A percentile compares a stretch with the other conserved stretches of the same genome.
These are phyloP conservation scores for Eimeria praecox DNA, from an alignment of 169 alveolate genomes.

Conservation along the genomic window DNA sequence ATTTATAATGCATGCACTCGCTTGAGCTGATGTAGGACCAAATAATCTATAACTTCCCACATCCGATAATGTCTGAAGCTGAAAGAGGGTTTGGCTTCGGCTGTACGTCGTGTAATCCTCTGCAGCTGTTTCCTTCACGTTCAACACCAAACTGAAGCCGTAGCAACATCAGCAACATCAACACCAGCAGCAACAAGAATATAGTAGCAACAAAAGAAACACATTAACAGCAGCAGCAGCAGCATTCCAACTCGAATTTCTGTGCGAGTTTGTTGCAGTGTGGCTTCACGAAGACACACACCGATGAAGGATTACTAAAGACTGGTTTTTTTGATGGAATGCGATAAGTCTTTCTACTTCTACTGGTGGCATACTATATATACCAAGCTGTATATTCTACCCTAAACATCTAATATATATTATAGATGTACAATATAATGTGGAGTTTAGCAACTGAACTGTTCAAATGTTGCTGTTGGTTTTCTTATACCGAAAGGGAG, in stretches of 20 bases:
- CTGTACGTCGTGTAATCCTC: conserved; percentile 16
- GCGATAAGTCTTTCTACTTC: too few species aligned
- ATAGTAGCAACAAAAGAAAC: not conserved
- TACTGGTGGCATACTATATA: too few species aligned
- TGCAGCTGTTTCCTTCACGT: not conserved
- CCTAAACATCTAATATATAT: not conserved
- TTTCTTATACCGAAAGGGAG: too few species aligned
- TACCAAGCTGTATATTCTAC: too few species aligned
- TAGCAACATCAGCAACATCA: not conserved
- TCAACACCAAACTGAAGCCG: not conserved
- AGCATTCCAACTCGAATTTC: too few species aligned
- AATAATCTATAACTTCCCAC: not conserved
- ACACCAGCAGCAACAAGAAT: not conserved
- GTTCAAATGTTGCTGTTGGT: too few species aligned
- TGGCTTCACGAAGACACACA: too few species aligned
- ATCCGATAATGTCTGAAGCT: not conserved
- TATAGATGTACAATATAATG: too few species aligned
- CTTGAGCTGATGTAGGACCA: not conserved
- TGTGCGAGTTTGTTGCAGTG: too few species aligned
- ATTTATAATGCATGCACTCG: not conserved
- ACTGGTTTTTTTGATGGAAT: too few species aligned
- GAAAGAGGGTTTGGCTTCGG: not conserved
- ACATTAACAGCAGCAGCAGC: not conserved
- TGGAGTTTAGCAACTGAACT: too few species aligned
- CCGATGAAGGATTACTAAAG: too few species aligned